These are phyloP conservation scores for Stephanodiscus minutulus DNA, from an alignment of 108 stramenopile species.

Conservation along the genomic window DNA sequence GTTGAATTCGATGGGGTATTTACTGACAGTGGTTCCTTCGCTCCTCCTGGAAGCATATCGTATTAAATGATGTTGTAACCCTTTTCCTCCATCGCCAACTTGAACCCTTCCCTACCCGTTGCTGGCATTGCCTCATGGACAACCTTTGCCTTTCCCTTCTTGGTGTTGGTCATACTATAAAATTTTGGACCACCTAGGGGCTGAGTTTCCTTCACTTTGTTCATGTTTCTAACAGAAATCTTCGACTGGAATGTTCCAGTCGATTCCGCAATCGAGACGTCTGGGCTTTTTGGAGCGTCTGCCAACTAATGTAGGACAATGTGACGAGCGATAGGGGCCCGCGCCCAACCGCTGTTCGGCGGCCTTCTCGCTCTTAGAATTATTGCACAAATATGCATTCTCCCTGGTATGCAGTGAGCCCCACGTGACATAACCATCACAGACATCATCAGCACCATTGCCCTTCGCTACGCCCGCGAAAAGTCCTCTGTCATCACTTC, in stretches of 20 bases:
- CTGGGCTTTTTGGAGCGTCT: background rate
- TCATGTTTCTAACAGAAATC: background rate
- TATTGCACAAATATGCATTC: too few species aligned
- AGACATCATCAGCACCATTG: too few species aligned
- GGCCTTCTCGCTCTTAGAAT: too few species aligned
- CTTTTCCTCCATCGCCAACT: background rate
- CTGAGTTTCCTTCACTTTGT: background rate
- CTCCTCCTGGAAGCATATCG: background rate
- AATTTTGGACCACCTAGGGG: constrained; percentile 5
- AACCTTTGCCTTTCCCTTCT: constrained; percentile 5
- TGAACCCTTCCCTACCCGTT: background rate
- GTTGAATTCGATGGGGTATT: too few species aligned
- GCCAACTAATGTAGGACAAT: too few species aligned
- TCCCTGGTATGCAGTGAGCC: background rate
- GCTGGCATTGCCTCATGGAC: constrained; percentile 1
- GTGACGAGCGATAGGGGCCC: too few species aligned
- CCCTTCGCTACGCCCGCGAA: background rate
- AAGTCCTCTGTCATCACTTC: background rate
- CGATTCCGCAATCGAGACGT: background rate
- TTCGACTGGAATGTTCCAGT: background rate
- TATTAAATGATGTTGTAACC: background rate
- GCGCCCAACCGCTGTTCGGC: too few species aligned
- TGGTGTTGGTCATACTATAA: background rate
- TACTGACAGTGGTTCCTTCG: too few species aligned
- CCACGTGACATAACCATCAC: too few species aligned